Percentiles rank a stretch among this genome's conserved stretches.
phyloP scores from a whole-genome alignment of 176 grass and related monocot genomes.

The Stipa capillata region DNA sequence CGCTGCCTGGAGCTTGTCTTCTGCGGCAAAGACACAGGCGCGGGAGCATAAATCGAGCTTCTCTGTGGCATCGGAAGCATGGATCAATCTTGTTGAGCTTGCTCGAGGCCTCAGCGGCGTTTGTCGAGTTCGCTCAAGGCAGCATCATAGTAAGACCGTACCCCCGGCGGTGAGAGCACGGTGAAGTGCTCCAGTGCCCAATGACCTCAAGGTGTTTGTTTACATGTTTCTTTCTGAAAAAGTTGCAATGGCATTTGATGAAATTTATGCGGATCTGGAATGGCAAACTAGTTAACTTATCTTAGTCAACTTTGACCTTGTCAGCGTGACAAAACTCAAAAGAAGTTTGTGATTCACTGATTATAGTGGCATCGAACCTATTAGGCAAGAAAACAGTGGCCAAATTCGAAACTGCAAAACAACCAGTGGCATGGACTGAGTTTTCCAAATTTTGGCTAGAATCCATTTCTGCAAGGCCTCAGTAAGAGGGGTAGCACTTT shows the following conservation, averaged over 20 bases:
- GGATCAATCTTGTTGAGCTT: not conserved
- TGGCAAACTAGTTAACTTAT: too few species aligned
- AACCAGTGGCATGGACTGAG: not conserved
- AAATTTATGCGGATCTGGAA: not conserved
- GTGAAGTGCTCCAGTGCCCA: not conserved
- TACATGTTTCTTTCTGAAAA: too few species aligned
- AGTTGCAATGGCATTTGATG: not conserved
- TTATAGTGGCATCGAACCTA: not conserved
- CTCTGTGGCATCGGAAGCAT: not conserved
- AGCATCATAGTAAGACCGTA: not conserved
- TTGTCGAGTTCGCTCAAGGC: too few species aligned
- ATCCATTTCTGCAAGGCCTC: too few species aligned
- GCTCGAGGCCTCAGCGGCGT: too few species aligned
- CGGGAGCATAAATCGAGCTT: not conserved
- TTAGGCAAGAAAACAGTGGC: not conserved
- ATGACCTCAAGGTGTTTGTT: not conserved
- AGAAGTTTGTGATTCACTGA: not conserved
- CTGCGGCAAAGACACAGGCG: not conserved
- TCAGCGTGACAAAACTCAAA: not conserved
- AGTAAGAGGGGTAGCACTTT: not conserved
- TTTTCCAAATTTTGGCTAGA: not conserved
- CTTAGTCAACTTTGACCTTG: not conserved
- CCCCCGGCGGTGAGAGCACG: not conserved
- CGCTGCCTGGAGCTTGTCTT: not conserved
- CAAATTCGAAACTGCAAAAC: not conserved